Percentiles rank a stretch among this genome's conserved stretches.
phyloP scores from a whole-genome alignment of 164 flowering plant species.

The Protea cynaroides region DNA sequence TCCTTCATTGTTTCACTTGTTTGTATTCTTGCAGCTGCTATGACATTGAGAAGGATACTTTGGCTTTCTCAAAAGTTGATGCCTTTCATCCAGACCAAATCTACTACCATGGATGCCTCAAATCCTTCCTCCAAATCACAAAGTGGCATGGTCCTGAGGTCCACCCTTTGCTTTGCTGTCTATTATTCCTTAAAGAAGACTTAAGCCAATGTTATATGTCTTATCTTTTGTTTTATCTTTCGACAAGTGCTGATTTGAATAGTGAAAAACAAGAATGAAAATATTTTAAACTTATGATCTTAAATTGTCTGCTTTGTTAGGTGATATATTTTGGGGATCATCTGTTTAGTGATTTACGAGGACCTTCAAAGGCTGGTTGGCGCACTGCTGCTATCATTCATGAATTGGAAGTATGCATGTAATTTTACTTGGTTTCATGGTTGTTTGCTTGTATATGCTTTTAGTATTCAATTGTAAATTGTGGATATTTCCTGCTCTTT shows the following conservation, averaged over 20 bases:
- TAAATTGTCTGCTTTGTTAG: constrained; percentile 25
- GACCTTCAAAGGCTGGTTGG: constrained; percentile 98
- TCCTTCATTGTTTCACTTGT: background rate
- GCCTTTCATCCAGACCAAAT: constrained; percentile 67
- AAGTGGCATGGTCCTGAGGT: constrained; percentile 99
- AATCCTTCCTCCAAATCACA: constrained; percentile 83
- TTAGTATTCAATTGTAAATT: background rate
- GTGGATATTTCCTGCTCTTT: background rate
- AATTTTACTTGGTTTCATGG: background rate
- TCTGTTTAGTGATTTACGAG: constrained; percentile 89
- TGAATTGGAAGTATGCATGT: constrained; percentile 72
- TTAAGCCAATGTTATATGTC: too few relatives aligned
- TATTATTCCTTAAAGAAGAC: too few relatives aligned
- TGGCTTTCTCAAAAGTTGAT: constrained; percentile 88
- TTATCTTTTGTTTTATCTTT: too few relatives aligned
- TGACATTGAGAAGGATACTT: constrained; percentile 74
- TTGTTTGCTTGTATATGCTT: constrained; percentile 4
- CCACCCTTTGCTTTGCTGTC: constrained; percentile 8
- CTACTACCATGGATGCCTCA: constrained; percentile 94
- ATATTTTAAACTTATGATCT: background rate
- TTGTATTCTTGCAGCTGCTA: constrained; percentile 50
- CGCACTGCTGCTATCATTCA: constrained; percentile 96
- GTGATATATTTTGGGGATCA: constrained; percentile 99
- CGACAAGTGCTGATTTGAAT: too few relatives aligned
- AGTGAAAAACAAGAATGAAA: background rate